Conservation (phyloP, 2,329 filamentous ascomycete genomes). For the Paramyrothecium roridum region DNA sequence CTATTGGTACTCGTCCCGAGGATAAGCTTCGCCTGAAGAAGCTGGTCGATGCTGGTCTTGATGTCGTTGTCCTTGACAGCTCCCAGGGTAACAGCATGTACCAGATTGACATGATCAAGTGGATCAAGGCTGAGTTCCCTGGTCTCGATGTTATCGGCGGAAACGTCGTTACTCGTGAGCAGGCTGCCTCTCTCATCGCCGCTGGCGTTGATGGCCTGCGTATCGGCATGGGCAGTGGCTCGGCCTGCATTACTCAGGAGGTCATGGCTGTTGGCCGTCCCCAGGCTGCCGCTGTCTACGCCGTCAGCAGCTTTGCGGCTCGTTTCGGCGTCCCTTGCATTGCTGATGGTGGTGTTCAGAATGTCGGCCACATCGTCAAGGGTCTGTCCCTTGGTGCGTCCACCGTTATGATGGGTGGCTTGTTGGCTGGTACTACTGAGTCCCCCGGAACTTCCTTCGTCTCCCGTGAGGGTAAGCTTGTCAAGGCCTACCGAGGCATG, state of each 20-base stretch:
- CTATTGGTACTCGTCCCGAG: slow-evolving; percentile 91
- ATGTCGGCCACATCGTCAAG: slow-evolving; percentile 98
- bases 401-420: slow-evolving; percentile 98
- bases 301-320: slow-evolving; percentile 83
- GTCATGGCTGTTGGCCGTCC: slow-evolving; percentile 98
- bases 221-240: slow-evolving; percentile 98
- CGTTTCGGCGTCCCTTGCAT: slow-evolving; percentile 97
- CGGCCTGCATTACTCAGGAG: slow-evolving; percentile 98
- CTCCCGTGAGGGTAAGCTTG: slow-evolving; percentile 92
- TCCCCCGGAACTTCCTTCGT: slow-evolving; percentile 97
- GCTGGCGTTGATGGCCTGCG: slow-evolving; percentile 94
- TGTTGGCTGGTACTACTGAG: slow-evolving; percentile 94
- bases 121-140: slow-evolving; percentile 84
- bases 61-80: slow-evolving; percentile 93
- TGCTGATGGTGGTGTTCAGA: slow-evolving; percentile 96
- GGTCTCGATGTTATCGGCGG: slow-evolving; percentile 91
- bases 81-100: slow-evolving; percentile 98
- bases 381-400: slow-evolving; percentile 90
- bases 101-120: slow-evolving; percentile 98
- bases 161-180: slow-evolving; percentile 97
- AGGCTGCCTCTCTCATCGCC: slow-evolving; percentile 87
- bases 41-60: slow-evolving; percentile 90
- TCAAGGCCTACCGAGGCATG: slow-evolving; percentile 99
- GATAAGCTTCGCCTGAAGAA: slow-evolving; percentile 84
- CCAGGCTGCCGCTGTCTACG: slow-evolving; percentile 89